These are phyloP conservation scores for Guadua angustifolia DNA, from an alignment of 176 grass and related monocot genomes.

Conservation along the genomic window DNA sequence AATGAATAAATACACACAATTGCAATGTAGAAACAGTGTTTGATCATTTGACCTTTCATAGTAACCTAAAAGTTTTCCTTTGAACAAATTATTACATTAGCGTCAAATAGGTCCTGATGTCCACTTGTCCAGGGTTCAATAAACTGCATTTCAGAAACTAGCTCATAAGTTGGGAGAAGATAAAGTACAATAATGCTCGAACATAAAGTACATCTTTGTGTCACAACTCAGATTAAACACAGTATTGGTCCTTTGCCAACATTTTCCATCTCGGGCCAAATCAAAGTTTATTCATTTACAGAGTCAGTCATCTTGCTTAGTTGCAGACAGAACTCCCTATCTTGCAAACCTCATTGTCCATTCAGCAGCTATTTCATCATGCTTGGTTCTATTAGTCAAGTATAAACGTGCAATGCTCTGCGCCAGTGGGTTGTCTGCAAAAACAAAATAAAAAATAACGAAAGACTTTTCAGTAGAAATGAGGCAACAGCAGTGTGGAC, in stretches of 20 bases:
- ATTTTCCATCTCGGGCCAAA: constrained; percentile 36
- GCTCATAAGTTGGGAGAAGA: background rate
- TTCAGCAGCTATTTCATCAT: constrained; percentile 85
- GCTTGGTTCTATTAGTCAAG: constrained; percentile 68
- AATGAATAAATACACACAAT: background rate
- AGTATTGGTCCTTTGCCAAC: constrained; percentile 33
- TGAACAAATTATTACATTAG: background rate
- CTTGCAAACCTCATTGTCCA: constrained; percentile 88
- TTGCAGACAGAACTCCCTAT: constrained; percentile 53
- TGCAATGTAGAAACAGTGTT: background rate
- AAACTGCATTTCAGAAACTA: constrained; percentile 13
- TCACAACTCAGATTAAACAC: constrained; percentile 39
- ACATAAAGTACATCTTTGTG: constrained; percentile 38
- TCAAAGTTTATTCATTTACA: constrained; percentile 43
- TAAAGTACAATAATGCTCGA: constrained; percentile 33
- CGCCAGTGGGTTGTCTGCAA: constrained; percentile 61
- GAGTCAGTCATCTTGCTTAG: constrained; percentile 27
- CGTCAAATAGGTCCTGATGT: background rate
- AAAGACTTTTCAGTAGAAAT: constrained; percentile 15
- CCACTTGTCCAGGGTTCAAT: background rate
- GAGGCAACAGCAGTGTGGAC: background rate
- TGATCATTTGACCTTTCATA: background rate
- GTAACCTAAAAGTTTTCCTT: background rate
- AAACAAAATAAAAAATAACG: constrained; percentile 39
- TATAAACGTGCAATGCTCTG: constrained; percentile 66